Conservation (phyloP, 2,329 filamentous ascomycete genomes). For the Aureobasidium sp. region DNA sequence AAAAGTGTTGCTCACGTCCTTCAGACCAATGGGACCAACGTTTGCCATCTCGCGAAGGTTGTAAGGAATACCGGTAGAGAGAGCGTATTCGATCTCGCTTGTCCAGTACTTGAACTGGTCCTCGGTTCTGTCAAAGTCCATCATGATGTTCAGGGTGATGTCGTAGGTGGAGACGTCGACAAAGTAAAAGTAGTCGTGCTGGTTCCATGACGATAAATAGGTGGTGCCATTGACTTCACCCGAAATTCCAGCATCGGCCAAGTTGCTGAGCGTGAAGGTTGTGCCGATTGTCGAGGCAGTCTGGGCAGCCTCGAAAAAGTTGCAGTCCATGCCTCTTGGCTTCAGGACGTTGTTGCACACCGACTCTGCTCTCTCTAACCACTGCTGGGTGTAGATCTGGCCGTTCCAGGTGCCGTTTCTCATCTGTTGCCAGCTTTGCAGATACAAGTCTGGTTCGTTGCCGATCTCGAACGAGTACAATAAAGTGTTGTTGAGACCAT, state of each 20-base stretch:
- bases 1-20: conserved; percentile 40
- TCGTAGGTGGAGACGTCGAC: conserved; percentile 38
- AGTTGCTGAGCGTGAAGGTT: conserved; percentile 38
- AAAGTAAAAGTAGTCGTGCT: conserved; percentile 48
- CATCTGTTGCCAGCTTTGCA: conserved; percentile 34
- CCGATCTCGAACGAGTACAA: conserved; percentile 36
- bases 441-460: conserved; percentile 36
- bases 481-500: conserved; percentile 30
- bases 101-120: conserved; percentile 41
- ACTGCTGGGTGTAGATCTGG: conserved; percentile 36
- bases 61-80: conserved; percentile 36
- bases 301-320: conserved; percentile 41
- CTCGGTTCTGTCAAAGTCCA: conserved; percentile 39
- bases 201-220: conserved; percentile 40
- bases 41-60: conserved; percentile 45
- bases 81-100: conserved; percentile 34
- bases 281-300: conserved; percentile 45
- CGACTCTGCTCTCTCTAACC: conserved; percentile 35
- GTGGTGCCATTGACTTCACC: conserved; percentile 27
- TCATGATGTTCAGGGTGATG: conserved; percentile 37
- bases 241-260: conserved; percentile 34
- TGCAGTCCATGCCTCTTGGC: conserved; percentile 31
- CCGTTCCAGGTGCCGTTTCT: conserved; percentile 37
- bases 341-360: conserved; percentile 39
- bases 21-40: conserved; percentile 41